Conservation (phyloP, 2,329 filamentous ascomycete species). For the Elsinoe arachidis region DNA sequence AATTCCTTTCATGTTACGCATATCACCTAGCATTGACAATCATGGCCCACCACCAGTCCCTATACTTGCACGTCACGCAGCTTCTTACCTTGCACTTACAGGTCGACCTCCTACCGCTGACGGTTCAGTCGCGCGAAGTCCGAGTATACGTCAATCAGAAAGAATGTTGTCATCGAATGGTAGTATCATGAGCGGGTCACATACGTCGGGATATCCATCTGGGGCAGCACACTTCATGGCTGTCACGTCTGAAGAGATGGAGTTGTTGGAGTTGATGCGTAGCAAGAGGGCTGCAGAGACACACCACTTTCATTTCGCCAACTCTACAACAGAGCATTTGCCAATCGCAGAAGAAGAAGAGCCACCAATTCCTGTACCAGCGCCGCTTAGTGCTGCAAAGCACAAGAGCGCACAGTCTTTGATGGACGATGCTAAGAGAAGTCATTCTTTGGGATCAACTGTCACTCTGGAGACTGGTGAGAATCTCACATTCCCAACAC, state of each 20-base stretch:
- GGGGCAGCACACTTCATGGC: slow-evolving; percentile 30
- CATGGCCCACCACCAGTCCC: slow-evolving; percentile 9
- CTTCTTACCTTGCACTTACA: slow-evolving; percentile 15
- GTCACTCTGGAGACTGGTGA: slow-evolving; percentile 11
- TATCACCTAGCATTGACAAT: slow-evolving; percentile 13
- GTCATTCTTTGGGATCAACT: slow-evolving; percentile 8
- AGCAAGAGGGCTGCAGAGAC: slow-evolving; percentile 35
- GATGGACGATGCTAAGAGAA: slow-evolving; percentile 2
- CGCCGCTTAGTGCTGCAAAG: not conserved
- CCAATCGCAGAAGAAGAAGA: slow-evolving; percentile 11
- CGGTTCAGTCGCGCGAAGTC: slow-evolving; percentile 5
- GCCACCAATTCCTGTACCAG: not conserved
- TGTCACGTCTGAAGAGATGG: slow-evolving; percentile 43
- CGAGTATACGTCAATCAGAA: slow-evolving; percentile 9
- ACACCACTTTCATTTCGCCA: slow-evolving; percentile 10
- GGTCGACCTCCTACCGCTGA: slow-evolving; percentile 15
- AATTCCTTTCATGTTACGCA: slow-evolving; percentile 21
- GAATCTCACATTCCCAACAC: slow-evolving; percentile 11
- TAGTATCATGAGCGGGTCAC: slow-evolving; percentile 12
- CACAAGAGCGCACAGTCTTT: slow-evolving; percentile 4
- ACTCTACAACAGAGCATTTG: not conserved
- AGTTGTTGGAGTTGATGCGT: slow-evolving; percentile 42
- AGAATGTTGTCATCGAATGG: slow-evolving; percentile 6
- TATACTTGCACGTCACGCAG: slow-evolving; percentile 14
- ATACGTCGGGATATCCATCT: slow-evolving; percentile 1